Conservation (phyloP, 371 early-diverging fungal genomes). For the Phascolomyces articulosus region DNA sequence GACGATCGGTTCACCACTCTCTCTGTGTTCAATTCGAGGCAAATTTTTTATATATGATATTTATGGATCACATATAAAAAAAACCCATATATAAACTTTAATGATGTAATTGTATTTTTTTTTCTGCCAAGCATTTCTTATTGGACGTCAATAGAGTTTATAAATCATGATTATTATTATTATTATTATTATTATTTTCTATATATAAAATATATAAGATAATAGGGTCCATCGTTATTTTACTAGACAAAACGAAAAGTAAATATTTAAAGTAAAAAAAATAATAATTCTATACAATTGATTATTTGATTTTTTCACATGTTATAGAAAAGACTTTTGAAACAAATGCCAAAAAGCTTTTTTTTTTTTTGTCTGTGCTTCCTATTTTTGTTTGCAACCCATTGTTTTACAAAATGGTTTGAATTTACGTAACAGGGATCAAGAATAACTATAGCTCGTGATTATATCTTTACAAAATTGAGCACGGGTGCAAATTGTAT, state of each 20-base stretch:
- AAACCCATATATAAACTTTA: too few species aligned
- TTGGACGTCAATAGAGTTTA: background rate
- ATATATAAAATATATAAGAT: too few species aligned
- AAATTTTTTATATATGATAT: too few species aligned
- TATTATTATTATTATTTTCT: background rate
- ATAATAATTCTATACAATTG: too few species aligned
- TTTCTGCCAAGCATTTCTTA: constrained; percentile 1
- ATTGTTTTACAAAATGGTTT: constrained; percentile 3
- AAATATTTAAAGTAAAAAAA: too few species aligned
- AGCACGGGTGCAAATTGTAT: too few species aligned
- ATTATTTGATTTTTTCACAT: background rate
- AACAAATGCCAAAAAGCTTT: background rate
- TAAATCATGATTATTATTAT: background rate
- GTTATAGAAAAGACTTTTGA: background rate
- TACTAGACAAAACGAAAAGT: too few species aligned
- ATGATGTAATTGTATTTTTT: too few species aligned
- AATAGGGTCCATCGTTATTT: too few species aligned
- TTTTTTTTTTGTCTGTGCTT: background rate
- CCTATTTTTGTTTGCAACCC: background rate
- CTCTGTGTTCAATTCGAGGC: background rate
- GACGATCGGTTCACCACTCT: background rate
- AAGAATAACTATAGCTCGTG: background rate
- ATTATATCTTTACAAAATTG: background rate
- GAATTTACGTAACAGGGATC: background rate
- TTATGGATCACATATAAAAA: too few species aligned